phyloP scores from a whole-genome alignment of 73 alveolate species.

The Paramecium primaurelia region DNA sequence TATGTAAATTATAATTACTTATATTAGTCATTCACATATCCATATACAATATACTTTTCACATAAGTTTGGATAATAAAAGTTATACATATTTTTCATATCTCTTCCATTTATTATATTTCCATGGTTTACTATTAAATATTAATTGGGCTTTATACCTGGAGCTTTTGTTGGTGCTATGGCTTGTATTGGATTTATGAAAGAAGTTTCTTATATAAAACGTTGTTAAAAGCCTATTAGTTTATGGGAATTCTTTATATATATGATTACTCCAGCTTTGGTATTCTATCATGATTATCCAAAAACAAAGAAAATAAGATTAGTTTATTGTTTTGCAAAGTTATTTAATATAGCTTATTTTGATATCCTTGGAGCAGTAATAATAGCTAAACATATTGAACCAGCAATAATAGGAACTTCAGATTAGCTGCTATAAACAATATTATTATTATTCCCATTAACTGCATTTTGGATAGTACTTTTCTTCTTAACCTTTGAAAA shows the following conservation, averaged over 20 bases:
- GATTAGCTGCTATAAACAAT: background rate
- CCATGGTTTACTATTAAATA: background rate
- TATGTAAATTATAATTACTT: background rate
- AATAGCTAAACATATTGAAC: background rate
- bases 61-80: background rate
- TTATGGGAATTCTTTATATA: background rate
- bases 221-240: background rate
- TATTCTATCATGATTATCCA: background rate
- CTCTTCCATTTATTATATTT: background rate
- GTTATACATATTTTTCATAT: background rate
- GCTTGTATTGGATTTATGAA: background rate
- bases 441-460: background rate
- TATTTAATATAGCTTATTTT: background rate
- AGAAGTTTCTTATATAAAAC: background rate
- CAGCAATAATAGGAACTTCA: background rate
- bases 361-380: background rate
- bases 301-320: background rate
- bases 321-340: background rate
- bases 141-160: constrained; percentile 1
- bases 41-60: background rate
- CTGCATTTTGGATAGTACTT: constrained; percentile 42
- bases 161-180: background rate
- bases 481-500: constrained; percentile 66
- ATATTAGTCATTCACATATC: background rate
- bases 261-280: background rate